Evolutionary conservation across 139 green algal species (phyloP).

Genomic region (Protoeuglena noctilucae): DNA sequence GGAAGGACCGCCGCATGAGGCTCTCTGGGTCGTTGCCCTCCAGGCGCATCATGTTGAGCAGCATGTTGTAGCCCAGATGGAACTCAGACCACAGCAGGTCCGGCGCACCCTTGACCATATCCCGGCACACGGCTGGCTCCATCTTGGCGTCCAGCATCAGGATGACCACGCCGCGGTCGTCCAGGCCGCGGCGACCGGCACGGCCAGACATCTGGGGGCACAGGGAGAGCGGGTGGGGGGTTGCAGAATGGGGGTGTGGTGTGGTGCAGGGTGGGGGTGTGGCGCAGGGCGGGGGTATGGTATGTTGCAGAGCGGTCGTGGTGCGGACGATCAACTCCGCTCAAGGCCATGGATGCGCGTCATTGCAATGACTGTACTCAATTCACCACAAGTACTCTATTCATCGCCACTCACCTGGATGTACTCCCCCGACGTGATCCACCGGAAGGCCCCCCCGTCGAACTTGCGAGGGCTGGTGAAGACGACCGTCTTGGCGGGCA

Average conservation of each 20-base stretch:
- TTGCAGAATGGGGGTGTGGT: too few relatives aligned
- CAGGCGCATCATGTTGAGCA: not conserved
- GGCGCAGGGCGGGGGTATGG: too few relatives aligned
- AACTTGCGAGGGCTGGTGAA: slow-evolving; percentile 62
- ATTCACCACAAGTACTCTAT: too few relatives aligned
- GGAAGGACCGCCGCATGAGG: slow-evolving; percentile 1
- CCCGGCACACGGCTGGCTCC: slow-evolving; percentile 47
- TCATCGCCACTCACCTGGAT: too few relatives aligned
- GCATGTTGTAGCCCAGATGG: slow-evolving; percentile 40
- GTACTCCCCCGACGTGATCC: slow-evolving; percentile 52
- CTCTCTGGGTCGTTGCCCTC: slow-evolving; percentile 17
- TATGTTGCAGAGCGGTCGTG: too few relatives aligned
- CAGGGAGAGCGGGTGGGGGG: not conserved
- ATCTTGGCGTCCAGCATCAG: slow-evolving; percentile 70
- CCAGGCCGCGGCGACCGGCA: slow-evolving; percentile 52
- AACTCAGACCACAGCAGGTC: slow-evolving; percentile 61
- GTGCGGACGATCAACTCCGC: too few relatives aligned
- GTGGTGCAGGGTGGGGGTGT: too few relatives aligned
- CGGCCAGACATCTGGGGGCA: slow-evolving; percentile 66
- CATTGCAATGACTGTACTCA: too few relatives aligned
- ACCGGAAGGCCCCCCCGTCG: slow-evolving; percentile 45
- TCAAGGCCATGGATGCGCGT: too few relatives aligned
- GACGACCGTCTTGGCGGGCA: slow-evolving; percentile 63
- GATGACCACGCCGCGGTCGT: slow-evolving; percentile 61
- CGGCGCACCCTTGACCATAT: slow-evolving; percentile 61